Conservation (phyloP, 2,329 filamentous ascomycete genomes). For the Aspergillus ibericus region DNA sequence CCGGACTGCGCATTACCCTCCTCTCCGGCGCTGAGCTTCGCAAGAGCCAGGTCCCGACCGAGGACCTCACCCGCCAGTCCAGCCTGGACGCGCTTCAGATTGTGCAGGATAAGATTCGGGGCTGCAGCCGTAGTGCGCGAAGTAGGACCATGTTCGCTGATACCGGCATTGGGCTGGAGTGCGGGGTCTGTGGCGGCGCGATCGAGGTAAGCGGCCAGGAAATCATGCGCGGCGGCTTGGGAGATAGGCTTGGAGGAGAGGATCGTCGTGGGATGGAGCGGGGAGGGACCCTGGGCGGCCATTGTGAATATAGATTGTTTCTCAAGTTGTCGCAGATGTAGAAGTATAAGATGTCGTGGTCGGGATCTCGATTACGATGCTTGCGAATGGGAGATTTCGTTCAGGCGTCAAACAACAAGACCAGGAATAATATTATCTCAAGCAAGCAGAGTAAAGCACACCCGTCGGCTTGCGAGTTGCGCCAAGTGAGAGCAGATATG, state of each 20-base stretch:
- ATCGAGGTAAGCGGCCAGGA: constrained; percentile 45
- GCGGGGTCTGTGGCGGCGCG: constrained; percentile 44
- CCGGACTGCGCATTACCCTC: constrained; percentile 25
- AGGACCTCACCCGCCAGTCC: constrained; percentile 45
- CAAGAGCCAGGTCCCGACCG: constrained; percentile 41
- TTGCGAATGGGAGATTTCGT: neutral
- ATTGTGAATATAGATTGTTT: constrained; percentile 28
- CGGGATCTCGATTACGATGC: neutral
- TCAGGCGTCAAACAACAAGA: neutral
- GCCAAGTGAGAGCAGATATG: neutral
- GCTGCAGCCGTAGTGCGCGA: constrained; percentile 43
- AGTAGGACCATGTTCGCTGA: constrained; percentile 45
- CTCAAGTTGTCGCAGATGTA: neutral
- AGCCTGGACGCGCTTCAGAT: constrained; percentile 47
- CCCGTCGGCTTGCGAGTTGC: neutral
- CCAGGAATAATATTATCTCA: neutral
- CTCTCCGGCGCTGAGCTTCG: constrained; percentile 37
- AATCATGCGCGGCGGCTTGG: constrained; percentile 42
- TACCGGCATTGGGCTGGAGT: constrained; percentile 46
- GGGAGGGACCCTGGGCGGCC: constrained; percentile 37
- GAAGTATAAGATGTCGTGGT: neutral
- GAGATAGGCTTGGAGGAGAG: constrained; percentile 37
- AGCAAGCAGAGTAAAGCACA: neutral
- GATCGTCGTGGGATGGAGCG: constrained; percentile 41
- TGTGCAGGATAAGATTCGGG: constrained; percentile 46